Evolutionary conservation across 805 yeast genomes (phyloP), one percentile per base, ranked within the genome.

Genomic region (Saturnispora quitensis): DNA sequence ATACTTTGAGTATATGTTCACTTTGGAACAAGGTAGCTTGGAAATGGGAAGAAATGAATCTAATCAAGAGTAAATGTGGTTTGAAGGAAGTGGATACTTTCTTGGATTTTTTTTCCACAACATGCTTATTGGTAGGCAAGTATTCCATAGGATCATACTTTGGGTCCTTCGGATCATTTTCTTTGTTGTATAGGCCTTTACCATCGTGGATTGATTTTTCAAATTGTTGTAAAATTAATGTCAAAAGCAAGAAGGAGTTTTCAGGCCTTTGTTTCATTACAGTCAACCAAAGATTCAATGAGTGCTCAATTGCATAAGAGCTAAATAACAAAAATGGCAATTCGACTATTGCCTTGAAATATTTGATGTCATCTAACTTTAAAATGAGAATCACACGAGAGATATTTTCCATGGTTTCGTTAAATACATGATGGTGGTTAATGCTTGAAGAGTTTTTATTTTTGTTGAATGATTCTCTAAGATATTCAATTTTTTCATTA

Each of bases 81-180:
- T 81, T 68, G 54, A 78, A 69, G 5, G 73, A 64, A 48, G 73
- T 69, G 4, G 76, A 72, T 1, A 82, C 80, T 2, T 64, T 56
- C 2, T 68, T 65, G 0, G 88, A 81, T 34, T 71, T 68, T 54
- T 76, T 78, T 50, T 77, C 77, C 7, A 83, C 74, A 6, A 72
- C 73, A 44, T 72, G 71, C 57, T 80, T 82, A 67, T 85, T 82
- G 45, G 95, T 82, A 10, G 99, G 97, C 1, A 89, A 70, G 60
- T 93, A 93, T 56, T 87, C 93, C 99, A 93, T 93, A 48, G 73
- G 75, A 56, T 78, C 69, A 64, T 73, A 83, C 51, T 83, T 86
- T 24, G 91, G 83, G 51, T 74, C 70, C 0, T 59, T 61, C 6
- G 79, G 63, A 63, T 89, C 95, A 56, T 69, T 68, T 5, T 67